phyloP scores from a whole-genome alignment of 495 filamentous ascomycete genomes.

The Astrothelium subdiscretum region DNA sequence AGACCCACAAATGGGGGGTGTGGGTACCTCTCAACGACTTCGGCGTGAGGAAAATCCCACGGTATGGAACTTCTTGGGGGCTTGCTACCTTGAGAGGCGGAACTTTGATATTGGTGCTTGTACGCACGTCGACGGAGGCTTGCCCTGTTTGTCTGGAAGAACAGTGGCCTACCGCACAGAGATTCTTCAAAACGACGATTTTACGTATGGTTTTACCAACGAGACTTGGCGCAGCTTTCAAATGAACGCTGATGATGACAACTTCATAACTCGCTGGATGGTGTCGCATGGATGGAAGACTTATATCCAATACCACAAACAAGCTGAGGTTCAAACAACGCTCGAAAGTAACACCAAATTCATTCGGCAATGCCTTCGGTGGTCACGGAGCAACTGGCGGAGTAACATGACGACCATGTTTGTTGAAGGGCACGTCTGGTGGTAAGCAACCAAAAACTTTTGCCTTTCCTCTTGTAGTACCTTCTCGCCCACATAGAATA shows the following conservation, averaged over 20 bases:
- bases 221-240: slow-evolving; percentile 45
- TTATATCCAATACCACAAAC: slow-evolving; percentile 47
- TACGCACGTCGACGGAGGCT: slow-evolving; percentile 72
- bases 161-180: slow-evolving; percentile 72
- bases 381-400: slow-evolving; percentile 55
- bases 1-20: slow-evolving; percentile 61
- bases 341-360: slow-evolving; percentile 46
- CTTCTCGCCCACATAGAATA: neutral
- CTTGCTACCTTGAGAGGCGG: slow-evolving; percentile 68
- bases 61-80: slow-evolving; percentile 67
- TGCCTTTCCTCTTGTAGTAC: slow-evolving; percentile 9
- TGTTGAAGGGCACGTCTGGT: slow-evolving; percentile 39
- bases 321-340: slow-evolving; percentile 47
- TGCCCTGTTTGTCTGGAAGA: slow-evolving; percentile 78
- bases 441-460: no score
- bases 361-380: slow-evolving; percentile 46
- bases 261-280: slow-evolving; percentile 55
- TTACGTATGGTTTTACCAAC: slow-evolving; percentile 49
- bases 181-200: slow-evolving; percentile 66
- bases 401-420: slow-evolving; percentile 48
- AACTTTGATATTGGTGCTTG: slow-evolving; percentile 87
- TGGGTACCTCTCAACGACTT: slow-evolving; percentile 72
- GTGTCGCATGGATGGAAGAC: slow-evolving; percentile 46
- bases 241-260: slow-evolving; percentile 57
- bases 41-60: slow-evolving; percentile 49